Base-by-base conservation (phyloP, 768 basidiomycete genomes). In the Russula sp. region DNA sequence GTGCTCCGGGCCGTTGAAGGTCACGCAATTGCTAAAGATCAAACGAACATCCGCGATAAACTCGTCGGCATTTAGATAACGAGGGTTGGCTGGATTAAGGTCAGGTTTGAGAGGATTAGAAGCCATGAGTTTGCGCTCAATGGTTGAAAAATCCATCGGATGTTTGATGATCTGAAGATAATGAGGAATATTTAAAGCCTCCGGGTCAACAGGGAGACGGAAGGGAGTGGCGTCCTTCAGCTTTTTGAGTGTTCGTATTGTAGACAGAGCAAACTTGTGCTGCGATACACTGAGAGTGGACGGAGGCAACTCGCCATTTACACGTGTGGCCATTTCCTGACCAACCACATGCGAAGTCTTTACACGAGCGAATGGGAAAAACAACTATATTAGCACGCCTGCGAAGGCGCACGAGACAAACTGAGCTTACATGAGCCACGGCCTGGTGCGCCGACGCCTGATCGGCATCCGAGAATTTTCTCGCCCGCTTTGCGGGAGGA, bases 1-100 rank as follows among this genome's bases (percentile, higher is more conserved):
- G 72, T 98, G 95, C 57, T 94, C 91, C 3, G 88, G 87, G 1
- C 97, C 97, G 73, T 99, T 99, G 82, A 98, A 99, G 3, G 85
- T 86, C 48, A 85, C 74, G 62, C 90, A 91, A 71, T 99, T 99
- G 66, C 82, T 81, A 75, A 95, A 94, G 63, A 98, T 88, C 59
- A 91, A 80, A 52, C 91, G 85, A 47, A 99, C 85, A 72, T 99
- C 97, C 20, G 77, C 76, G 42, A 88, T 79, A 70, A 98, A 94
- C 69, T 95, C 90, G 57, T 91, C 87, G 4, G 86, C 84, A 62
- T 73, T 84, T 56, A 75, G 67, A 70, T 98, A 98, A 31, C 87
- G 87, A n/a, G 88, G 88, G 64, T 89, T 89, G 59, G 77, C 74
- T 4, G 78, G 75, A 70, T 87, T 89, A 32, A 79, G 74, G 64